Evolutionary conservation across 202 grass and related monocot species (phyloP), one percentile per base, ranked within the genome.

Genomic region (Zizania palustris): DNA sequence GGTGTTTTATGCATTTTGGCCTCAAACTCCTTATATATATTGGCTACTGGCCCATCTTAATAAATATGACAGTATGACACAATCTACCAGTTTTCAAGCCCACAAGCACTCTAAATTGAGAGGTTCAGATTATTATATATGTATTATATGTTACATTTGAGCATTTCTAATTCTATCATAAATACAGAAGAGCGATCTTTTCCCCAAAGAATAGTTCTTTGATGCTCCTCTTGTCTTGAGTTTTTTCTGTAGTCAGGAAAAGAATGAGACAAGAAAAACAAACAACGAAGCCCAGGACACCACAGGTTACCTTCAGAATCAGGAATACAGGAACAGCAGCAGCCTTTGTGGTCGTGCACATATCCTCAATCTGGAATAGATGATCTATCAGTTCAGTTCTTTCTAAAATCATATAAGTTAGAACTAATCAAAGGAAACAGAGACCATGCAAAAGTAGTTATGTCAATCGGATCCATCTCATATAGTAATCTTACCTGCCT

Each of bases 291-390:
- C 15, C 49, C 45, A n/a, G n/a, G n/a, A n/a, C n/a, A n/a, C n/a
- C 28, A 28, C 2, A 54, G 38, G 22, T 45, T 65, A 98, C 95
- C 95, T 95, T 98, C 95, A 76, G 95, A 98, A 50, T 98, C 91
- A 40, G 91, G 89, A 88, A 98, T 70, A 98, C 89, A 80, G 95
- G 91, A 53, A 92, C 82, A 70, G 91, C 95, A 49, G 83, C 88
- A 9, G 90, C 89, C 45, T 88, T 94, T 62, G 88, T 94, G 63
- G 71, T 85, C 58, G 53, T 77, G 63, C 89, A 90, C 95, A 98
- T 98, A 82, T 88, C 80, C 67, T 94, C 95, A 46, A 98, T 98
- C 95, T 98, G 87, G 45, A 77, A 84, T 77, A 51, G 64, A 86
- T 33, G 40, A 81, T 39, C 69, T 80, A 67, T 63, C 59, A 85